A percentile compares a stretch with the other conserved stretches of the same genome.
phyloP scores from a whole-genome alignment of 1,139 yeast genomes.

The Oligophagozyma castellii region DNA sequence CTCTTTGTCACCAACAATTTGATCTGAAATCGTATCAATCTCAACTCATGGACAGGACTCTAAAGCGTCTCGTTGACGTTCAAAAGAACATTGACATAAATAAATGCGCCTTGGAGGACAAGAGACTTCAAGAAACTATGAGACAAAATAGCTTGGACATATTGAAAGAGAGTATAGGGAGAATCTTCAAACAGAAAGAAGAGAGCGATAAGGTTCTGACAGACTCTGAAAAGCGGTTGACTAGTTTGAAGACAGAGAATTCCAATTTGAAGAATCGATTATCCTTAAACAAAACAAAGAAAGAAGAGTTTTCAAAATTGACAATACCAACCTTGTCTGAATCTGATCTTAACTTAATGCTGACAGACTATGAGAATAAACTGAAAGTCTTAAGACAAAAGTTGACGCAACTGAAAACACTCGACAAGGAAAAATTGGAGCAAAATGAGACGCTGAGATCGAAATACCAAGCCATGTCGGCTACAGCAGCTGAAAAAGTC shows the following conservation, averaged over 20 bases:
- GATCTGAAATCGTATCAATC: slow-evolving; percentile 28
- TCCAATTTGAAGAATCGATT: slow-evolving; percentile 13
- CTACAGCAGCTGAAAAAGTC: slow-evolving; percentile 44
- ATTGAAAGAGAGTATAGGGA: slow-evolving; percentile 34
- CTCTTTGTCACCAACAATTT: slow-evolving; percentile 16
- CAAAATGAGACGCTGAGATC: slow-evolving; percentile 33
- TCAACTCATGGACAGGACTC: slow-evolving; percentile 31
- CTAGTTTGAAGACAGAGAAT: slow-evolving; percentile 30
- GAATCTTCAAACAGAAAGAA: slow-evolving; percentile 33
- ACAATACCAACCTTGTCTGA: too few species aligned
- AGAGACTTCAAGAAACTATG: slow-evolving; percentile 33
- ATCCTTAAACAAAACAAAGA: slow-evolving; percentile 13
- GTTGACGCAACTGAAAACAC: slow-evolving; percentile 18
- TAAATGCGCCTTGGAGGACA: slow-evolving; percentile 21
- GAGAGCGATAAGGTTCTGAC: slow-evolving; percentile 36
- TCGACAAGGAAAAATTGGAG: slow-evolving; percentile 20
- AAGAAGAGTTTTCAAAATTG: too few species aligned
- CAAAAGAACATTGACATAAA: slow-evolving; percentile 21
- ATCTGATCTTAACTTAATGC: too few species aligned
- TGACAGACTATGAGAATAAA: neutral
- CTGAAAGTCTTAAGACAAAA: slow-evolving; percentile 2
- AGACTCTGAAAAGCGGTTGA: slow-evolving; percentile 35
- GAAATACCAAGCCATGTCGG: slow-evolving; percentile 40
- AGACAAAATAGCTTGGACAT: slow-evolving; percentile 39
- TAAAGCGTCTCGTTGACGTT: slow-evolving; percentile 27